Percentiles rank a stretch among this genome's conserved stretches.
Evolutionary conservation across 352 stramenopile genomes (phyloP).

Genomic region (Elongisporangium prolatum): DNA sequence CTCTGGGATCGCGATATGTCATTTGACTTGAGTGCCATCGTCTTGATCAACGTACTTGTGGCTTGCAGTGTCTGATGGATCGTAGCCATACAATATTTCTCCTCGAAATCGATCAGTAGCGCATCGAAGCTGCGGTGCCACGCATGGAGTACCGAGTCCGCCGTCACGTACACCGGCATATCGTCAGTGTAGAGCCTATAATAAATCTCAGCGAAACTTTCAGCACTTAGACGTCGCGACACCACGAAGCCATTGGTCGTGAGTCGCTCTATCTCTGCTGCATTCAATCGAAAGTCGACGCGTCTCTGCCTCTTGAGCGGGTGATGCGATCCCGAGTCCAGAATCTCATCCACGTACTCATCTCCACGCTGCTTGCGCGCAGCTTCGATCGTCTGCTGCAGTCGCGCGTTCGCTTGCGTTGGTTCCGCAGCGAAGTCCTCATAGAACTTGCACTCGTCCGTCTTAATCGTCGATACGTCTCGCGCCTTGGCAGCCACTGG

Average conservation of each 20-base stretch:
- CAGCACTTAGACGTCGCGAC: slow-evolving; percentile 7
- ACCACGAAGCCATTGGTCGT: slow-evolving; percentile 13
- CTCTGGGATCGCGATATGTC: neutral
- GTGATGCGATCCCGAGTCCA: slow-evolving; percentile 5
- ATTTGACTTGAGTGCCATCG: neutral
- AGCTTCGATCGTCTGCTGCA: slow-evolving; percentile 3
- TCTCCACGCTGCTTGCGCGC: slow-evolving; percentile 1
- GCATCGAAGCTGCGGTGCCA: slow-evolving; percentile 34
- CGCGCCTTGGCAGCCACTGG: neutral
- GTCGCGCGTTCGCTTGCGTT: slow-evolving; percentile 3
- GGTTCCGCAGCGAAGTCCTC: slow-evolving; percentile 16
- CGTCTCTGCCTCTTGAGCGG: slow-evolving; percentile 11
- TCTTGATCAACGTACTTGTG: neutral
- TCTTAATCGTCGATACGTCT: neutral
- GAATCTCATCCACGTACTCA: slow-evolving; percentile 3
- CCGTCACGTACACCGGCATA: slow-evolving; percentile 26
- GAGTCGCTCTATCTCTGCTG: slow-evolving; percentile 13
- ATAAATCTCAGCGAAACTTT: slow-evolving; percentile 27
- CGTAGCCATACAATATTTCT: neutral
- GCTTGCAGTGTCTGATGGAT: slow-evolving; percentile 1
- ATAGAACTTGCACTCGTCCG: slow-evolving; percentile 3
- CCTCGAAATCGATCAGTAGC: slow-evolving; percentile 18
- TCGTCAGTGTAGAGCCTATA: slow-evolving; percentile 26
- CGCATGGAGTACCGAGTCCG: slow-evolving; percentile 28
- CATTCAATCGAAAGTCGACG: slow-evolving; percentile 18